Conservation (phyloP, 1,284 basidiomycete species). For the Pascua sp. region DNA sequence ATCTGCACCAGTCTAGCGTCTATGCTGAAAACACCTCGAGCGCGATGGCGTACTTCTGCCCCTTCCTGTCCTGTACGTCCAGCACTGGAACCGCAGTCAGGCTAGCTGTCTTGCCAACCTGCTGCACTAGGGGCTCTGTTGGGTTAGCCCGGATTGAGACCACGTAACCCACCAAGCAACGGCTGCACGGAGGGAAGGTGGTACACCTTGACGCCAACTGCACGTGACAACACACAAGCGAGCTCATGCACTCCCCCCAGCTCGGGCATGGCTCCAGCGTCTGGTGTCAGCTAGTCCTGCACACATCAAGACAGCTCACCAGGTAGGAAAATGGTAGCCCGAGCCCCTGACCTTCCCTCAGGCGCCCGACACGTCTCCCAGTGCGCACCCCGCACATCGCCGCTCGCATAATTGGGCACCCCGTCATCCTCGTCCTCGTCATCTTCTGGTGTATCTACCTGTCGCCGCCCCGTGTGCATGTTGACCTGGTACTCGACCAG, state of each 20-base stretch:
- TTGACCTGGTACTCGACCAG: slow-evolving; percentile 54
- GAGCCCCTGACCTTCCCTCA: slow-evolving; percentile 12
- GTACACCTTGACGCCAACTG: slow-evolving; percentile 24
- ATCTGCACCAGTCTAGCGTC: not conserved
- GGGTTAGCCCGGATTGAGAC: not conserved
- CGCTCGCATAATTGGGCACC: slow-evolving; percentile 4
- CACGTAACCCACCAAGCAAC: not conserved
- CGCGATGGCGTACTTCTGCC: not conserved
- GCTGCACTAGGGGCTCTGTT: slow-evolving; percentile 2
- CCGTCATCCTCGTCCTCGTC: slow-evolving; percentile 27
- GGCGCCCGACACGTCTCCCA: slow-evolving; percentile 26
- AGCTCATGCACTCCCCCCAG: not conserved
- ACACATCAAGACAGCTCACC: slow-evolving; percentile 13
- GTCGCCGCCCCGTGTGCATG: slow-evolving; percentile 40
- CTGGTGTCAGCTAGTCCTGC: not conserved
- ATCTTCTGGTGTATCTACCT: slow-evolving; percentile 9
- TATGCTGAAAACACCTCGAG: slow-evolving; percentile 14
- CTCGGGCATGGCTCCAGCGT: not conserved
- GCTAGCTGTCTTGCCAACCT: not conserved
- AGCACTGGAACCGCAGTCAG: slow-evolving; percentile 9
- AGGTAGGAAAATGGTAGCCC: slow-evolving; percentile 24
- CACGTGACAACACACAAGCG: slow-evolving; percentile 13
- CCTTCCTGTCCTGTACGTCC: slow-evolving; percentile 4
- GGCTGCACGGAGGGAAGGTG: slow-evolving; percentile 11
- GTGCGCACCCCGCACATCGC: slow-evolving; percentile 3